phyloP scores from a whole-genome alignment of 2,329 filamentous ascomycete species.

The Fusarium sp. region DNA sequence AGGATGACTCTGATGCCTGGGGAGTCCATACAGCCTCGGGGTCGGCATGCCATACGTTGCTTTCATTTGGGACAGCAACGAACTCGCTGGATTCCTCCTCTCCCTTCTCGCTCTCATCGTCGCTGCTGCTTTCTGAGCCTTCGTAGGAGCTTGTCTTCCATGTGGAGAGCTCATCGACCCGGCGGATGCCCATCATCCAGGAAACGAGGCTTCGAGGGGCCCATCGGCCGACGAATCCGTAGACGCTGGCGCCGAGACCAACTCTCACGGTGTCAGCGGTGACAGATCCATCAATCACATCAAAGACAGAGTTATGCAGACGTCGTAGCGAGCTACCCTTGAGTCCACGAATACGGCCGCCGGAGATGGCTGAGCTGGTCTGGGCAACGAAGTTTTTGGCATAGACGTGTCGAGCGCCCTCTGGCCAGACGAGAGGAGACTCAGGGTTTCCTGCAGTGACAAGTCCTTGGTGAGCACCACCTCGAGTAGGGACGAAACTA shows the following conservation, averaged over 20 bases:
- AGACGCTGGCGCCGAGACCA: constrained; percentile 85
- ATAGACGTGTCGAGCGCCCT: constrained; percentile 71
- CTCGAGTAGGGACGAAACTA: constrained; percentile 67
- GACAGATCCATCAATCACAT: constrained; percentile 79
- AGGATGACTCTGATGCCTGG: constrained; percentile 45
- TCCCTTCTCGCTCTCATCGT: constrained; percentile 52
- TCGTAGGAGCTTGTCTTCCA: constrained; percentile 64
- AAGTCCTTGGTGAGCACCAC: constrained; percentile 53
- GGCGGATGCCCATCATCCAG: constrained; percentile 90
- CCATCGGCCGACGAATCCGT: constrained; percentile 87
- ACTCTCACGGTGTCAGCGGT: constrained; percentile 77
- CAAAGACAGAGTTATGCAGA: constrained; percentile 89
- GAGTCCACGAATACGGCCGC: constrained; percentile 69
- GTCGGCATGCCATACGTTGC: constrained; percentile 58
- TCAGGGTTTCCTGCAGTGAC: constrained; percentile 60
- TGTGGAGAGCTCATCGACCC: constrained; percentile 68
- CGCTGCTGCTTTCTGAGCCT: constrained; percentile 54
- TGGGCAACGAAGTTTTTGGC: constrained; percentile 71
- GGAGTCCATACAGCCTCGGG: constrained; percentile 62
- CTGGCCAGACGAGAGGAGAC: constrained; percentile 72
- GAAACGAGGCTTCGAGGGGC: constrained; percentile 82
- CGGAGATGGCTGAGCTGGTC: constrained; percentile 67
- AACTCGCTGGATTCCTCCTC: constrained; percentile 61
- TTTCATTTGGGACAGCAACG: constrained; percentile 61
- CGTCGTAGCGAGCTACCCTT: constrained; percentile 80